These are phyloP conservation scores for Daldinia eschscholtzii DNA, from an alignment of 2,329 filamentous ascomycete species.

Conservation along the genomic window DNA sequence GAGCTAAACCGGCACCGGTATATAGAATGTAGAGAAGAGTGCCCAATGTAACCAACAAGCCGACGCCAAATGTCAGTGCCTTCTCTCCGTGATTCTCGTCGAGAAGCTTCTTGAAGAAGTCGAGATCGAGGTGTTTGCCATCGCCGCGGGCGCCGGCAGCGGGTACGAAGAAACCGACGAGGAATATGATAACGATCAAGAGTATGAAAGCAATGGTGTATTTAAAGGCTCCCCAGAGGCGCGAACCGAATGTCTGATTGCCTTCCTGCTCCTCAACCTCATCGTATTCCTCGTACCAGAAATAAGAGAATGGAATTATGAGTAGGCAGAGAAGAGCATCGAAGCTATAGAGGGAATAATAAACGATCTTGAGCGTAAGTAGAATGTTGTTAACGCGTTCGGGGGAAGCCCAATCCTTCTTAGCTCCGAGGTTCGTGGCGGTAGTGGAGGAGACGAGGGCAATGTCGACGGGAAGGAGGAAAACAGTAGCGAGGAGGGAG, in stretches of 20 bases:
- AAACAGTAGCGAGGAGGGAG: slow-evolving; percentile 87
- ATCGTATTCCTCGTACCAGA: slow-evolving; percentile 98
- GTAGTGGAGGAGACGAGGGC: slow-evolving; percentile 93
- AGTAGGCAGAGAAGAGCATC: slow-evolving; percentile 91
- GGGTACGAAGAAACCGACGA: slow-evolving; percentile 94
- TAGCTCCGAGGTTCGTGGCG: slow-evolving; percentile 78
- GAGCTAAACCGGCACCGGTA: slow-evolving; percentile 87
- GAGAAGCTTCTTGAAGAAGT: slow-evolving; percentile 90
- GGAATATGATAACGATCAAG: slow-evolving; percentile 84
- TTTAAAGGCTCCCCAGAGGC: slow-evolving; percentile 87
- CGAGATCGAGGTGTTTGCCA: slow-evolving; percentile 80
- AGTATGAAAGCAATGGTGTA: slow-evolving; percentile 89
- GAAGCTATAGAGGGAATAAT: slow-evolving; percentile 92
- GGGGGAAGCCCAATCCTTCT: slow-evolving; percentile 95
- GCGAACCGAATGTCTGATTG: slow-evolving; percentile 75
- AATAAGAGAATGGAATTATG: slow-evolving; percentile 95
- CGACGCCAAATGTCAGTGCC: slow-evolving; percentile 88
- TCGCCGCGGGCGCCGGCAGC: slow-evolving; percentile 75
- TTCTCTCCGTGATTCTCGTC: slow-evolving; percentile 91
- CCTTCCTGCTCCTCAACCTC: slow-evolving; percentile 88
- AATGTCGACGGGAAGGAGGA: slow-evolving; percentile 94
- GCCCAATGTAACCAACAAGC: slow-evolving; percentile 88
- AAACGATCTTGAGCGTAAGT: slow-evolving; percentile 85
- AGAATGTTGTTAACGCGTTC: slow-evolving; percentile 82
- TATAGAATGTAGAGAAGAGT: slow-evolving; percentile 90